phyloP scores from a whole-genome alignment of 805 yeast genomes.

The Ogataea ganodermae region DNA sequence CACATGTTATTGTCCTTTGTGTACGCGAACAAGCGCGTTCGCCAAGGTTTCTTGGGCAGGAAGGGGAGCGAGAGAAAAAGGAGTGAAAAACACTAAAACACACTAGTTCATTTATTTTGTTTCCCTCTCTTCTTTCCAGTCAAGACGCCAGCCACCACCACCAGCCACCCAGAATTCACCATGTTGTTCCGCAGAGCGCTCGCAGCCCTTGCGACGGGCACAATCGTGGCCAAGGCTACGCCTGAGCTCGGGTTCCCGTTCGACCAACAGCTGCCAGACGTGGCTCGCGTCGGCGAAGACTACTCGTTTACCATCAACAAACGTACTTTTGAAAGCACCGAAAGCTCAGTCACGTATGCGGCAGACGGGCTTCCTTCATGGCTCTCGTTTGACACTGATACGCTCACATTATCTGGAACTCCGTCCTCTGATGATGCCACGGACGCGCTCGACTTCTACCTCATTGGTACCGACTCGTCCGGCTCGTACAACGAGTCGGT shows the following conservation, averaged over 20 bases:
- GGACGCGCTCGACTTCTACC: constrained; percentile 48
- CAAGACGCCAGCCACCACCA: neutral
- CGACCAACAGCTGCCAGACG: constrained; percentile 79
- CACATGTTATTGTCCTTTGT: neutral
- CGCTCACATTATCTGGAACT: constrained; percentile 69
- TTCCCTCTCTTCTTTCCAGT: neutral
- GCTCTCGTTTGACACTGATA: constrained; percentile 67
- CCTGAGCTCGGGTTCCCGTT: constrained; percentile 76
- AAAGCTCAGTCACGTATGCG: constrained; percentile 50
- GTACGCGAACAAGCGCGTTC: neutral
- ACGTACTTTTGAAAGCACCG: constrained; percentile 60
- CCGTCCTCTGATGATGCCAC: constrained; percentile 52
- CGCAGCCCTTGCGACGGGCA: neutral
- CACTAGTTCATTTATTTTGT: neutral
- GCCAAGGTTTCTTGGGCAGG: constrained; percentile 1
- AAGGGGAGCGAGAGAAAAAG: neutral
- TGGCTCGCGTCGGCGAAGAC: constrained; percentile 67
- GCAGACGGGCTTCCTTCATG: constrained; percentile 69
- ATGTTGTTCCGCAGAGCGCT: constrained; percentile 3
- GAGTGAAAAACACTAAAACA: neutral
- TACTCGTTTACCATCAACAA: constrained; percentile 69
- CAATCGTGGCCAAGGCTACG: constrained; percentile 35
- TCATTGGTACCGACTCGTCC: constrained; percentile 64
- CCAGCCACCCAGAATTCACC: neutral
- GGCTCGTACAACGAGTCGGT: constrained; percentile 56